Conservation (phyloP, 768 basidiomycete species). For the Mycena vitilis region DNA sequence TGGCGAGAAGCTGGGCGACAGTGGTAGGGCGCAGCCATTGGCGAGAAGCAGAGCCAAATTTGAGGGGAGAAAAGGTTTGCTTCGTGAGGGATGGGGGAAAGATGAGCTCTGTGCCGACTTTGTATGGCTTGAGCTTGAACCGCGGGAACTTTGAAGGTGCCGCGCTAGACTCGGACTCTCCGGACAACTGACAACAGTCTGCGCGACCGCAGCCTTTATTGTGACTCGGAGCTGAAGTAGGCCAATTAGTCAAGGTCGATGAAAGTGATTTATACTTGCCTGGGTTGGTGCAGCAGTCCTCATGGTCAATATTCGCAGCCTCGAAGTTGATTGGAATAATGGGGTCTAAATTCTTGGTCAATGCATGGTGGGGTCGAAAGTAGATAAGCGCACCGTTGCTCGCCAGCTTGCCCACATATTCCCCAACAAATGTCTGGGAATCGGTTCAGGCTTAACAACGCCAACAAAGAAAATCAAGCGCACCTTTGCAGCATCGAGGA, state of each 20-base stretch:
- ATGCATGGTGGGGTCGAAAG: background rate
- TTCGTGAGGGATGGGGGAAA: slow-evolving; percentile 35
- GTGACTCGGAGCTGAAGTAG: slow-evolving; percentile 14
- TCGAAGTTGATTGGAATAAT: slow-evolving; percentile 35
- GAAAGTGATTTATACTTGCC: background rate
- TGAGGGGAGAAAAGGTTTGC: slow-evolving; percentile 24
- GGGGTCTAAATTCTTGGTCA: slow-evolving; percentile 10
- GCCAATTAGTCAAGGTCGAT: background rate
- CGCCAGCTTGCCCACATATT: slow-evolving; percentile 27
- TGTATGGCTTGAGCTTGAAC: slow-evolving; percentile 35
- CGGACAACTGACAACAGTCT: slow-evolving; percentile 34
- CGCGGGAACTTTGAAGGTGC: slow-evolving; percentile 34
- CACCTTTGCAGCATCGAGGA: slow-evolving; percentile 35
- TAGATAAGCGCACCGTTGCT: slow-evolving; percentile 15
- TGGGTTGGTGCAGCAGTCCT: slow-evolving; percentile 30
- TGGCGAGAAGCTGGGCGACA: slow-evolving; percentile 32
- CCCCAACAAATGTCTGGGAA: slow-evolving; percentile 33
- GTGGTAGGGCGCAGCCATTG: slow-evolving; percentile 37
- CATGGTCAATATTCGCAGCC: slow-evolving; percentile 35
- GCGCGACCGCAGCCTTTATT: slow-evolving; percentile 33
- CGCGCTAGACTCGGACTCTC: slow-evolving; percentile 11
- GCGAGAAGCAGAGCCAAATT: slow-evolving; percentile 32
- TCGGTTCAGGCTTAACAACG: too few species aligned
- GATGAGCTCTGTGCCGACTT: slow-evolving; percentile 36
- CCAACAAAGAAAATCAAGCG: too few species aligned